Conservation (phyloP, 257 asterid species). For the Vinca minor region DNA sequence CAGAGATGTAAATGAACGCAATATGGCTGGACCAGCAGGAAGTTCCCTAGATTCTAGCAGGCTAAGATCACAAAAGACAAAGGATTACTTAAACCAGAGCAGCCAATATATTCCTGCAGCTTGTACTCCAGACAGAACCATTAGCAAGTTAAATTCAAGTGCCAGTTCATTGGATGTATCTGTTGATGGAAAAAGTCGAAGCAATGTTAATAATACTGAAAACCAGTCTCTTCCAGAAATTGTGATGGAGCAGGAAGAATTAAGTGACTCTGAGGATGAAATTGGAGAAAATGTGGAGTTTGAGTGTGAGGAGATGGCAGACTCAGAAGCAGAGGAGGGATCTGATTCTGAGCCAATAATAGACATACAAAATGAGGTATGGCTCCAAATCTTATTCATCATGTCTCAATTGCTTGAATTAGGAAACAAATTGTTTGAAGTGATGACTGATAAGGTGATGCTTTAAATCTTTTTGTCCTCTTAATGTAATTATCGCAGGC, state of each 20-base stretch:
- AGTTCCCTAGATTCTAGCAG: slow-evolving; percentile 19
- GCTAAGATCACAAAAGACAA: slow-evolving; percentile 19
- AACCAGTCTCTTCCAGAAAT: slow-evolving; percentile 60
- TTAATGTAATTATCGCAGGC: neutral
- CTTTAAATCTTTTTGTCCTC: neutral
- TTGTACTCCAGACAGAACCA: slow-evolving; percentile 28
- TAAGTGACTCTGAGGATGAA: slow-evolving; percentile 95
- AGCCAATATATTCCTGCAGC: neutral
- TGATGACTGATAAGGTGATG: neutral
- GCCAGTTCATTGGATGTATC: slow-evolving; percentile 29
- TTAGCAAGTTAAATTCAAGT: slow-evolving; percentile 26
- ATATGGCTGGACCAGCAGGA: slow-evolving; percentile 17
- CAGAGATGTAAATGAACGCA: slow-evolving; percentile 18
- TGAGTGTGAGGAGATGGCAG: slow-evolving; percentile 97
- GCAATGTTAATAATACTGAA: slow-evolving; percentile 22
- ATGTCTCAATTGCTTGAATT: slow-evolving; percentile 3
- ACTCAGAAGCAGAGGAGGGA: slow-evolving; percentile 84
- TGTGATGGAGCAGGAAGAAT: slow-evolving; percentile 96
- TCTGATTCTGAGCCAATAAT: slow-evolving; percentile 52
- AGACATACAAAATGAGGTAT: slow-evolving; percentile 62
- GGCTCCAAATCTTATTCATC: slow-evolving; percentile 10
- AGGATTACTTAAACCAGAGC: slow-evolving; percentile 20
- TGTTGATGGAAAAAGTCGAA: slow-evolving; percentile 31
- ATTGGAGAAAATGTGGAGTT: slow-evolving; percentile 82
- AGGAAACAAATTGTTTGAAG: neutral